phyloP scores from a whole-genome alignment of 257 asterid genomes.

The Solanum pinnatisectum region DNA sequence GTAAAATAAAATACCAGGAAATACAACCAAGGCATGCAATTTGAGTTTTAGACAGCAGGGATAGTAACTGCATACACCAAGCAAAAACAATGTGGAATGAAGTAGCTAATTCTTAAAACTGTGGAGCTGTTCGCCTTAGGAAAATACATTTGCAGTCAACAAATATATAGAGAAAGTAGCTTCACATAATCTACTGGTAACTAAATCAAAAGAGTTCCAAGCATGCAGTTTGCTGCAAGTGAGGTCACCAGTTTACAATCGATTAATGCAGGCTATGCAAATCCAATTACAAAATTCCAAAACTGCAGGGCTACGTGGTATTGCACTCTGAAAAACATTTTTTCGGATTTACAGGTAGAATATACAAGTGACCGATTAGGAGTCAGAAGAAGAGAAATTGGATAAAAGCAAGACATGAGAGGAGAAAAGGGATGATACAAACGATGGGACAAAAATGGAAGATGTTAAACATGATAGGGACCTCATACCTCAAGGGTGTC shows the following conservation, averaged over 20 bases:
- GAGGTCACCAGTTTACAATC: not conserved
- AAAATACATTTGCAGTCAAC: not conserved
- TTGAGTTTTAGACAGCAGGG: not conserved
- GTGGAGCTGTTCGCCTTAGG: not conserved
- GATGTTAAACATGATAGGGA: not conserved
- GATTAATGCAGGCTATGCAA: not conserved
- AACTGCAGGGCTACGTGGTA: not conserved
- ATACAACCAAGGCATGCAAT: not conserved
- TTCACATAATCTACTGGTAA: not conserved
- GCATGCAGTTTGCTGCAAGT: not conserved
- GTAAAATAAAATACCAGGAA: not conserved
- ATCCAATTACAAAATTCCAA: not conserved
- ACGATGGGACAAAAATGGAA: not conserved
- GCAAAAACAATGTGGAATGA: not conserved
- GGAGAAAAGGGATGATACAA: not conserved
- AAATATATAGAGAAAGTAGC: not conserved
- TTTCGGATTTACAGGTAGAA: not conserved
- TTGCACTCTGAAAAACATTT: not conserved
- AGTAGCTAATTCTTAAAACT: not conserved
- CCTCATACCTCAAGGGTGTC: not conserved
- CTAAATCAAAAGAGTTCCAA: not conserved
- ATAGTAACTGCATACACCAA: not conserved
- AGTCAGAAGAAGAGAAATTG: not conserved
- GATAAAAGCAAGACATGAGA: not conserved
- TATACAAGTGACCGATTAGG: not conserved